phyloP scores from a whole-genome alignment of 2,329 filamentous ascomycete genomes.

The Curvularia spicifera region DNA sequence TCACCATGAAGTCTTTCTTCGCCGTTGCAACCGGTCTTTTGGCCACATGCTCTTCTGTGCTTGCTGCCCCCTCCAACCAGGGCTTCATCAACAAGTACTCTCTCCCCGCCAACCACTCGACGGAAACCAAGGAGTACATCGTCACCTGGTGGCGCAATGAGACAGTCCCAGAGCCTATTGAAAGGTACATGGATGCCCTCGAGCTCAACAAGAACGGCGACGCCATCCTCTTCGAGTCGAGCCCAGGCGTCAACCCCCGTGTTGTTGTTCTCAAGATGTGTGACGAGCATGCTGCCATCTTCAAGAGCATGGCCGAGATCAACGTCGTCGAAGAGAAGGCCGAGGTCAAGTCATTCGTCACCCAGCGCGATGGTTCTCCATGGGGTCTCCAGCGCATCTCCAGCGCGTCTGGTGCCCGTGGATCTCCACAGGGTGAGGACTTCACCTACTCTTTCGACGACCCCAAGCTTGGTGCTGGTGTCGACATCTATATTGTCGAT shows the following conservation, averaged over 20 bases:
- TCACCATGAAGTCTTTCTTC: conserved; percentile 42
- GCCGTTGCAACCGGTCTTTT: conserved; percentile 37
- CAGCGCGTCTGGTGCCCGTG: conserved; percentile 42
- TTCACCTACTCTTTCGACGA: conserved; percentile 54
- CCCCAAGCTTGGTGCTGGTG: conserved; percentile 48
- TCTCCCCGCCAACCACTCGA: conserved; percentile 34
- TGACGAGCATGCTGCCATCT: conserved; percentile 47
- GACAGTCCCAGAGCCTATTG: conserved; percentile 15
- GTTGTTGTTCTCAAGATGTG: conserved; percentile 53
- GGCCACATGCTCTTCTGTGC: conserved; percentile 30
- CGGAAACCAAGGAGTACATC: conserved; percentile 41
- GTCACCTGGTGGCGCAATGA: conserved; percentile 33
- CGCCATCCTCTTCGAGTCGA: conserved; percentile 45
- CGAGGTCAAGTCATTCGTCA: conserved; percentile 40
- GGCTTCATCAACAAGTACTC: conserved; percentile 37
- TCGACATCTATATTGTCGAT: conserved; percentile 60
- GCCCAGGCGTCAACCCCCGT: conserved; percentile 49
- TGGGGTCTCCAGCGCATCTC: conserved; percentile 59
- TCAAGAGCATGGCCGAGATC: conserved; percentile 52
- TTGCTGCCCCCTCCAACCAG: conserved; percentile 24
- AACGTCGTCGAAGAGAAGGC: conserved; percentile 51
- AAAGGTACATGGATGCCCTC: conserved; percentile 26
- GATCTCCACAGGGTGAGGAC: conserved; percentile 35
- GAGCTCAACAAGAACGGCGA: conserved; percentile 44
- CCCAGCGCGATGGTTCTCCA: conserved; percentile 45